phyloP scores from a whole-genome alignment of 169 alveolate species.

The Perkinsus olseni region DNA sequence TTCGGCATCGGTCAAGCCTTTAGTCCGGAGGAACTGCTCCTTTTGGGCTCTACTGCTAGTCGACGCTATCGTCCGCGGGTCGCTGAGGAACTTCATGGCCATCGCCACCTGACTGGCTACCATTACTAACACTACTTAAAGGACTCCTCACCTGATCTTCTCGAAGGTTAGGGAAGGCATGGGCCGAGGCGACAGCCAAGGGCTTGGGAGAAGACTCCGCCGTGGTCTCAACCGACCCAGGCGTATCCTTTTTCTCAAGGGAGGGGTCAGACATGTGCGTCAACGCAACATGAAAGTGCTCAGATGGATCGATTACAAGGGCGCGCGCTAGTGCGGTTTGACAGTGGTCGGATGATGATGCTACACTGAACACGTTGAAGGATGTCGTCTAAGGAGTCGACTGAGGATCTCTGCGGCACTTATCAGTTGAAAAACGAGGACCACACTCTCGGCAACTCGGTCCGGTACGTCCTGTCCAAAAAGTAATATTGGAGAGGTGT shows the following conservation, averaged over 20 bases:
- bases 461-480: neutral
- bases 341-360: neutral
- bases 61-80: neutral
- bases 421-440: neutral
- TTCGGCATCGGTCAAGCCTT: neutral
- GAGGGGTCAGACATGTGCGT: neutral
- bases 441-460: neutral
- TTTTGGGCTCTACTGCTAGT: neutral
- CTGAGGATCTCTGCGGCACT: neutral
- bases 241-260: neutral
- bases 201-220: neutral
- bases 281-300: neutral
- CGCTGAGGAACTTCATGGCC: neutral
- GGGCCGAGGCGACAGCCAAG: neutral
- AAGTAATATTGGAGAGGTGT: neutral
- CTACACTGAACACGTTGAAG: neutral
- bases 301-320: neutral
- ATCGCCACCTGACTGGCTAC: neutral
- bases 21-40: neutral
- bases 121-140: neutral
- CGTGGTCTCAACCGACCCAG: neutral
- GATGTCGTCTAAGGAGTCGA: neutral
- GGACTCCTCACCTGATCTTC: neutral
- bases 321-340: neutral
- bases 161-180: neutral